Conservation (phyloP, 495 filamentous ascomycete species). For the Penicillium simplicissimum region DNA sequence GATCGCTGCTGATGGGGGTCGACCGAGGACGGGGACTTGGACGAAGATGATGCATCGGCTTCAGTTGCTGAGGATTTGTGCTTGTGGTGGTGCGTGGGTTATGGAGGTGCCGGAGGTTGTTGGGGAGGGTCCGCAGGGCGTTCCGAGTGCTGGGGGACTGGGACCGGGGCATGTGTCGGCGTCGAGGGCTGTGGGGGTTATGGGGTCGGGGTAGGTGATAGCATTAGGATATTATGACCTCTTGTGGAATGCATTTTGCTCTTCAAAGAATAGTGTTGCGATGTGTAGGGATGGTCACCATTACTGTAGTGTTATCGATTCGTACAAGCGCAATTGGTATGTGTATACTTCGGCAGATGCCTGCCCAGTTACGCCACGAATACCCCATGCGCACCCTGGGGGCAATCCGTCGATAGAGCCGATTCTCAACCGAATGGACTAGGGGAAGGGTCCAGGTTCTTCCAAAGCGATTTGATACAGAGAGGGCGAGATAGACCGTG, state of each 20-base stretch:
- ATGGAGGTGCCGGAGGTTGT: constrained; percentile 24
- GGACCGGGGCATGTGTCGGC: not conserved
- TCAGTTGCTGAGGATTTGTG: constrained; percentile 43
- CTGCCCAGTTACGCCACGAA: not conserved
- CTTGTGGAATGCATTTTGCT: not conserved
- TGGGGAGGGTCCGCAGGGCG: not conserved
- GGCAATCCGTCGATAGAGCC: not conserved
- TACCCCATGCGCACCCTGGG: not conserved
- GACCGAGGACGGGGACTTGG: constrained; percentile 38
- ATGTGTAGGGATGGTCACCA: not conserved
- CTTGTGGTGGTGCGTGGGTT: constrained; percentile 49
- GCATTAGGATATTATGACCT: not conserved
- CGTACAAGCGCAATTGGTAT: not conserved
- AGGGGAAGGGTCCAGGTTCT: not conserved
- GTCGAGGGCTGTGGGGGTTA: not conserved
- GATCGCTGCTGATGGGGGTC: constrained; percentile 37
- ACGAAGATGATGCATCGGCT: constrained; percentile 45
- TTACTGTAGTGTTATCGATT: not conserved
- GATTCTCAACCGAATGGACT: not conserved
- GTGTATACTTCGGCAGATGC: not conserved
- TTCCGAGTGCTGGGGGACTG: not conserved
- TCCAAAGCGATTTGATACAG: no score
- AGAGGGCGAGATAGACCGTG: not conserved
- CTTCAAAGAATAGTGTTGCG: not conserved
- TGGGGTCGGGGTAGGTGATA: not conserved